Evolutionary conservation across 2,329 filamentous ascomycete species (phyloP), one percentile per base, ranked within the genome.

Genomic region (Neonectria coccinea): DNA sequence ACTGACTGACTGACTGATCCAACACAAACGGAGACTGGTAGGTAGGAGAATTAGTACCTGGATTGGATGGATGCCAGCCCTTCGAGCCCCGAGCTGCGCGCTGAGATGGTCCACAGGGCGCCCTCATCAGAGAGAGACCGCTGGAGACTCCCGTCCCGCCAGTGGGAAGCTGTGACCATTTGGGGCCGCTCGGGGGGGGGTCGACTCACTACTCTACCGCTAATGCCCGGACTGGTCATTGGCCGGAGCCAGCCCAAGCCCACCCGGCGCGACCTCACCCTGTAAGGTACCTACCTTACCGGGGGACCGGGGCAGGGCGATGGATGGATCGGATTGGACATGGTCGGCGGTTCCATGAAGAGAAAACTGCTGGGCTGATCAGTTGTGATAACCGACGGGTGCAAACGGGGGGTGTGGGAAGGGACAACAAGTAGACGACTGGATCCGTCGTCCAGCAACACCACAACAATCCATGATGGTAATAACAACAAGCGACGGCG

Each of bases 91-190:
- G 36, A 59, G 25, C 56, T 31, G 48, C 39, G 56, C 56, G 56
- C 56, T 57, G 54, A 56, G 33, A 36, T 36, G 33, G 33, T 16
- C 25, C 14, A 6, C 45, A 33, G 48, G 56, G 48, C 56, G 48
- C 51, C 42, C 41, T 25, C 25, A 25, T 6, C 25, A 25, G 25
- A 6, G 25, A 39, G 50, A 39, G 53, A 33, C 42, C 39, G 45
- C 44, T 61, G 59, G 59, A 56, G 44, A 56, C 58, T 61, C 59
- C 59, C 59, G 59, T 61, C 59, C 59, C 51, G 44, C 59, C 52
- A 61, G 44, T 56, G 52, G 42, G 53, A 62, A 51, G 59, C 59
- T 62, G 59, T 53, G 59, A 47, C 59, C 59, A 62, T 51, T 39
- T 42, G 48, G 52, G 33, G 41, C 44, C 36, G 44, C 59, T 54